Conservation (phyloP, 495 filamentous ascomycete species). For the Aspergillus affinis region DNA sequence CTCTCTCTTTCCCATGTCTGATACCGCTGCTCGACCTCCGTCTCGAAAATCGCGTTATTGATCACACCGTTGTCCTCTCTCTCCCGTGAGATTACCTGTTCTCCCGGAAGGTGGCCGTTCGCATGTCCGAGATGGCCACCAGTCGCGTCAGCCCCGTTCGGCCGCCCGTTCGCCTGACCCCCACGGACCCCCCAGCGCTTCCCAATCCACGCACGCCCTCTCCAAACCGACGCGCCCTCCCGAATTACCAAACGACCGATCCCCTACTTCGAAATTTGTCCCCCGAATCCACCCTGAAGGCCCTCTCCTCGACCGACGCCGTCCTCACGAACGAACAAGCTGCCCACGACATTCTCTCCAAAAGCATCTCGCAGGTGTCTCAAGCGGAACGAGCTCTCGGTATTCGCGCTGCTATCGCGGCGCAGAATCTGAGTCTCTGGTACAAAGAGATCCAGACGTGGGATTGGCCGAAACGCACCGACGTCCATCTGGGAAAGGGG, state of each 20-base stretch:
- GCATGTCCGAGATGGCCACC: slow-evolving; percentile 46
- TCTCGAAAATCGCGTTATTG: slow-evolving; percentile 17
- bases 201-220: slow-evolving; percentile 27
- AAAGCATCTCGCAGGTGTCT: slow-evolving; percentile 66
- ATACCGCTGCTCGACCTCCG: slow-evolving; percentile 24
- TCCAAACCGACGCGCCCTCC: slow-evolving; percentile 25
- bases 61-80: slow-evolving; percentile 9
- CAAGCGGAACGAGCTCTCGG: slow-evolving; percentile 69
- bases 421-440: slow-evolving; percentile 74
- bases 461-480: slow-evolving; percentile 61
- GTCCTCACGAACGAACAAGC: slow-evolving; percentile 48
- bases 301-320: slow-evolving; percentile 54
- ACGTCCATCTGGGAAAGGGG: slow-evolving; percentile 44
- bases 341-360: slow-evolving; percentile 55
- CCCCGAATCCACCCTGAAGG: slow-evolving; percentile 54
- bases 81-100: slow-evolving; percentile 6
- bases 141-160: slow-evolving; percentile 30
- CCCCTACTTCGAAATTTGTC: slow-evolving; percentile 56
- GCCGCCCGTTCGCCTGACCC: slow-evolving; percentile 32
- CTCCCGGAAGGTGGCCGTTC: slow-evolving; percentile 24
- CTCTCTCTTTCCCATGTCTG: slow-evolving; percentile 16
- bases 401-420: slow-evolving; percentile 69
- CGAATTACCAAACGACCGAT: slow-evolving; percentile 39
- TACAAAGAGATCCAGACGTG: slow-evolving; percentile 72
- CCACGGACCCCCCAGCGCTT: slow-evolving; percentile 22